Base-by-base conservation (phyloP, 176 grass and related monocot genomes). In the Themeda triandra region DNA sequence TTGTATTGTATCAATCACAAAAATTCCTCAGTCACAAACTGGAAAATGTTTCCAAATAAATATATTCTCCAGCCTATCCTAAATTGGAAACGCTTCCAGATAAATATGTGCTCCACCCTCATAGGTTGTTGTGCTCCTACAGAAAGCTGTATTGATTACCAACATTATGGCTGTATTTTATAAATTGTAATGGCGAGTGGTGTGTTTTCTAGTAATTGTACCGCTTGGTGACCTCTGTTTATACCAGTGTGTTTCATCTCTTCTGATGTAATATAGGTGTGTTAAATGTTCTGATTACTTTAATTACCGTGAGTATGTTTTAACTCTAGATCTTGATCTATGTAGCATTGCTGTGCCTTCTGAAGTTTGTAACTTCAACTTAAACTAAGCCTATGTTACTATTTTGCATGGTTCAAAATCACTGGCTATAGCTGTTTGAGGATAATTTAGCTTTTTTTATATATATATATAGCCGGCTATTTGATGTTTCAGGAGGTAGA, bases 81-180 rank as follows among this genome's bases (percentile, higher is more conserved):
- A 29, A 75, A 73, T 31, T 39, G 4, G 17, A 81, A 65, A 18
- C 68, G 59, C 19, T 30, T 28, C 37, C 48, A 21, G n/a, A 60
- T 75, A 62, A 65, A 63, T 71, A 60, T 82, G 35, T 69, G 63
- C 14, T 73, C 24, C 62, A 39, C 69, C 41, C 17, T 85, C 76
- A 80, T 76, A 31, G 37, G 51, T 53, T n/a, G 11, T 27, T 66
- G n/a, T 58, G 28, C n/a, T 42, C 49, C 35, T 48, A 35, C 25
- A 37, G 10, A 70, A 39, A 30, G 30, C 44, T 6, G 9, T 63
- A 65, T 77, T 78, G 46, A 24, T 83, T 76, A 19, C 5, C 5
- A 39, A 4, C 45, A 6, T 45, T 60, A 25, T 79, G 32, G 13
- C 32, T 53, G 39, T 60, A 60, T 60, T 70, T 44, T 71, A 30